Percentiles rank a stretch among this genome's conserved stretches.
phyloP scores from a whole-genome alignment of 1,284 basidiomycete genomes.

The Coriolopsis trogii region DNA sequence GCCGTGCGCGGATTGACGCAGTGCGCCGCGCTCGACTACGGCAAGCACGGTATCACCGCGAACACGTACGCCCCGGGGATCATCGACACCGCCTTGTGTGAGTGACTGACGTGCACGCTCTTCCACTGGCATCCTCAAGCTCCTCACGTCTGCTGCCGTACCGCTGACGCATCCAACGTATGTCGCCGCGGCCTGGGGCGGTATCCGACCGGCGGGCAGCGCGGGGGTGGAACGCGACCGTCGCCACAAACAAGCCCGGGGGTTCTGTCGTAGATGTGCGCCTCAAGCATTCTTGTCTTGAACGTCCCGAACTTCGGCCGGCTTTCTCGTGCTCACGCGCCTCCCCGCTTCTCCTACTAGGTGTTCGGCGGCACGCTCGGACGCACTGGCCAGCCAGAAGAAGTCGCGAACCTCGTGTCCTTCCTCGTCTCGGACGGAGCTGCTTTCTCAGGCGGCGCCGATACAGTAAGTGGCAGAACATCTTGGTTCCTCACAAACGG shows the following conservation, averaged over 20 bases:
- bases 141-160: not conserved
- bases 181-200: too few relatives aligned
- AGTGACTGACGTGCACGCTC: not conserved
- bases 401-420: slow-evolving; percentile 41
- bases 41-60: slow-evolving; percentile 22
- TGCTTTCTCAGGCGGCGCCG: too few relatives aligned
- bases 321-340: too few relatives aligned
- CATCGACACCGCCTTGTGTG: slow-evolving; percentile 8
- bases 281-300: too few relatives aligned
- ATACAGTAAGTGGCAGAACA: too few relatives aligned
- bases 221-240: too few relatives aligned
- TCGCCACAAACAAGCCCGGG: too few relatives aligned
- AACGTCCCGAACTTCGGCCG: not conserved
- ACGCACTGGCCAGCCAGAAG: slow-evolving; percentile 31
- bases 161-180: not conserved
- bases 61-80: slow-evolving; percentile 23
- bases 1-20: slow-evolving; percentile 35
- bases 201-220: too few relatives aligned
- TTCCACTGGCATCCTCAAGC: too few relatives aligned
- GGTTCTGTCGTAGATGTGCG: too few relatives aligned
- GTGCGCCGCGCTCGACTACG: slow-evolving; percentile 19
- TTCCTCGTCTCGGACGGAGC: slow-evolving; percentile 40
- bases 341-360: not conserved
- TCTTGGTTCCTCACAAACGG: too few relatives aligned
- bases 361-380: slow-evolving; percentile 6